Evolutionary conservation across 805 yeast genomes (phyloP), one percentile per base, ranked within the genome.

Genomic region (Sugiyamaella qingdaonensis): DNA sequence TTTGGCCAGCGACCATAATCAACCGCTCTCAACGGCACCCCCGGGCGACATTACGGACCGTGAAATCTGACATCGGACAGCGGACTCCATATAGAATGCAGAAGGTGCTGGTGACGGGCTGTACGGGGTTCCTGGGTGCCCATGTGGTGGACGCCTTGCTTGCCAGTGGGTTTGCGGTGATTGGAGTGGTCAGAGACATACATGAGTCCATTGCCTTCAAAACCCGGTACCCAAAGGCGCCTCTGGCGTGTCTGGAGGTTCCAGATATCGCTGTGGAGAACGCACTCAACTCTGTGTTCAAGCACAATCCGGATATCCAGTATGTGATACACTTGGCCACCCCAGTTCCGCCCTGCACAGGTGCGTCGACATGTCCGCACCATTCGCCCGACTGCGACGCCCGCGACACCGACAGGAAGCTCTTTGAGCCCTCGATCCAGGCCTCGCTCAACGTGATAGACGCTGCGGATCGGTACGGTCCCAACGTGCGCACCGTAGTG

Each of bases 261-360:
- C 62, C 68, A 4, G 85, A 80, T 57, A 73, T 81, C 48, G 72
- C 71, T 27, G 39, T 32, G 13, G 51, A 49, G 14, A 51, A 49
- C 18, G 65, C 71, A 11, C 71, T 75, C 55, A 69, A 76, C 34
- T 63, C 64, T 7, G 74, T 75, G 0, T 71, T 81, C 58, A 64
- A 74, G 58, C 70, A 68, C 19, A 65, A 67, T 55, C 76, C 77
- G 33, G 84, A 81, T 41, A 75, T 81, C 52, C 70, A 70, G 10
- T 78, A 75, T 33, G 81, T 83, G 48, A 59, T 82, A 41, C 88
- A 82, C 65, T 75, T 84, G 9, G 87, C 88, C 1, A 77, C 85
- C 11, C 86, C 87, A 11, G 77, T 78, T 62, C 69, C 73, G 27
- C 77, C 74, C 29, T 39, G 52, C 33, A 19, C 11, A 5, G 27